Base-by-base conservation (phyloP, 371 early-diverging fungal genomes). In the Mortierella sp. region DNA sequence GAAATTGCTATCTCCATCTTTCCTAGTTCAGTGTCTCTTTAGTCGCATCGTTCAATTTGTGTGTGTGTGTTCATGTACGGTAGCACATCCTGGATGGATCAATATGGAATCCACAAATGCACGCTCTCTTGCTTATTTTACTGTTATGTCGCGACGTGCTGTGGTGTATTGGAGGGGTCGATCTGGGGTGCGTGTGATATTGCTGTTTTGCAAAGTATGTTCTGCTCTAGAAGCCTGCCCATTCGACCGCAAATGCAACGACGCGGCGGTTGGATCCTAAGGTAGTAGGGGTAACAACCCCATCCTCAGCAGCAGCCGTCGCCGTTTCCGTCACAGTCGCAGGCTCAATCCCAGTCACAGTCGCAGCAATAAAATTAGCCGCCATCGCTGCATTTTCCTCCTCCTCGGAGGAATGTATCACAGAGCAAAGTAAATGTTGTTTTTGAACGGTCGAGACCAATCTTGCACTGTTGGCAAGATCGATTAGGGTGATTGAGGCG, bases 381-480 rank as follows among this genome's bases (percentile, higher is more conserved):
- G 42, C 1, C 42, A 38, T 38, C 42, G 42, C 42, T 38, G 1
- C 42, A 38, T 38, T 38, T 38, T 38, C 42, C 42, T 38, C 5
- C 42, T 63, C 42, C 21, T 19, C 42, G 1, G 16, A 5, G 1
- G 24, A 10, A 21, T 38, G 38, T 9, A 65, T 38, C 2, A 65
- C 9, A 24, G 83, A 77, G 58, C 86, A 86, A n/a, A 86, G 21
- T 31, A 86, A 31, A 31, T 82, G 80, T 26, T 74, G 77, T 55
- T 86, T 86, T 28, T 86, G 86, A 13, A 86, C 86, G 1, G 86
- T 80, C 2, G 86, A 74, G n/a, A 82, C 82, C 42, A 86, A 54
- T 45, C 86, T 70, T 8, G 86, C 86, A n/a, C 58, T 60, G 26
- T 63, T 76, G 10, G 78, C 86, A 6, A 86, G 54, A 45, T 86